Conservation (phyloP, 148 eudicot genomes). For the Beta vulgaris region DNA sequence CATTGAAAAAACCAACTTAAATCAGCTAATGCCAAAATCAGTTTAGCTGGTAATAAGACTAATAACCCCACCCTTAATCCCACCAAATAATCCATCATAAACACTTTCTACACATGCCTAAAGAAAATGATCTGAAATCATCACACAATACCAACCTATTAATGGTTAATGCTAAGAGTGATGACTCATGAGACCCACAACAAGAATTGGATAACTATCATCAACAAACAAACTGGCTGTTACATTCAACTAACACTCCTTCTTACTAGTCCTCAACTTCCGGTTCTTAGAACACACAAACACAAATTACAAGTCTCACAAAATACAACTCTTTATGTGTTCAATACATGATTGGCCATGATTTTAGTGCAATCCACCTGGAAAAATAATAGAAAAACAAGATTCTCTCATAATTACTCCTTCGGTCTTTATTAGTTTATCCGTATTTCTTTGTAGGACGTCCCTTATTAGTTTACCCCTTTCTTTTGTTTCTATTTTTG, state of each 20-base stretch:
- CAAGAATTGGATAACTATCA: neutral
- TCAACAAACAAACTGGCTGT: neutral
- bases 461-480: no score
- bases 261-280: neutral
- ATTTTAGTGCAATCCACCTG: constrained; percentile 32
- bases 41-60: no score
- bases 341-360: constrained; percentile 13
- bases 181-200: neutral
- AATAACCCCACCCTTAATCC: no score
- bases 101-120: neutral
- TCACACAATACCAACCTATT: neutral
- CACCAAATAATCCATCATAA: no score
- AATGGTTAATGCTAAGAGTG: neutral
- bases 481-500: no score
- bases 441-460: no score
- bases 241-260: constrained; percentile 8
- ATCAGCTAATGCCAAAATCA: no score
- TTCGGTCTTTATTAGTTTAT: no score
- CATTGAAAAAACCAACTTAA: no score
- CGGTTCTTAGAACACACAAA: neutral
- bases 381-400: no score
- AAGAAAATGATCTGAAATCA: neutral
- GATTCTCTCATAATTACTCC: no score
- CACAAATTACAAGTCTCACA: neutral
- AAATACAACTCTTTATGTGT: no score